phyloP scores from a whole-genome alignment of 2,329 filamentous ascomycete genomes.

The Capronia americana region DNA sequence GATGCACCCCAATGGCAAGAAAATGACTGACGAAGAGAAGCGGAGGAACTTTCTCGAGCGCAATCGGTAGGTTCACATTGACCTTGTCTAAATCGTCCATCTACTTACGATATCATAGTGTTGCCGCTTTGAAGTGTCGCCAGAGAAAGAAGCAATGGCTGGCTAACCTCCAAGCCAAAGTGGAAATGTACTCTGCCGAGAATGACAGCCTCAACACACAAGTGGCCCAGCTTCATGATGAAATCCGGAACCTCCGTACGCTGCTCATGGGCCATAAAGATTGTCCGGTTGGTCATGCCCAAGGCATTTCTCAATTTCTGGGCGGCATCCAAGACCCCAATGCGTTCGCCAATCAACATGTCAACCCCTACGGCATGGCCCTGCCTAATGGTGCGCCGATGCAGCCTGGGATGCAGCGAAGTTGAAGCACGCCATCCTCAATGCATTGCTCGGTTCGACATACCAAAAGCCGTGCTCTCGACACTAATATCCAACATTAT shows the following conservation, averaged over 20 bases:
- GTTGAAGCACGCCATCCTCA: slow-evolving; percentile 19
- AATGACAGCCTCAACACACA: slow-evolving; percentile 86
- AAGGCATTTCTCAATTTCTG: slow-evolving; percentile 63
- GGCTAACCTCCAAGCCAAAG: slow-evolving; percentile 89
- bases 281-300: slow-evolving; percentile 88
- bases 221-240: slow-evolving; percentile 83
- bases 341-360: slow-evolving; percentile 44
- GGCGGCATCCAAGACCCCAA: slow-evolving; percentile 47
- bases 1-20: slow-evolving; percentile 60
- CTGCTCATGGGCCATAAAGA: slow-evolving; percentile 93
- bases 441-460: slow-evolving; percentile 4
- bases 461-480: background rate
- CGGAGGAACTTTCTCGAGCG: slow-evolving; percentile 96
- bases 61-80: slow-evolving; percentile 74
- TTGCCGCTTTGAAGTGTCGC: slow-evolving; percentile 94
- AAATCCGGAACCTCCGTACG: slow-evolving; percentile 94
- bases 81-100: background rate
- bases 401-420: slow-evolving; percentile 40
- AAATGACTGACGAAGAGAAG: slow-evolving; percentile 99
- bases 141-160: slow-evolving; percentile 99
- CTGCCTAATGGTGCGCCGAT: slow-evolving; percentile 46
- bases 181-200: slow-evolving; percentile 89
- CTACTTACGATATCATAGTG: slow-evolving; percentile 61
- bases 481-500: slow-evolving; percentile 24
- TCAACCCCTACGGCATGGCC: slow-evolving; percentile 52